A percentile compares a stretch with the other conserved stretches of the same genome.
Conservation (phyloP, 2,329 filamentous ascomycete genomes). For the Xylariales sp. region DNA sequence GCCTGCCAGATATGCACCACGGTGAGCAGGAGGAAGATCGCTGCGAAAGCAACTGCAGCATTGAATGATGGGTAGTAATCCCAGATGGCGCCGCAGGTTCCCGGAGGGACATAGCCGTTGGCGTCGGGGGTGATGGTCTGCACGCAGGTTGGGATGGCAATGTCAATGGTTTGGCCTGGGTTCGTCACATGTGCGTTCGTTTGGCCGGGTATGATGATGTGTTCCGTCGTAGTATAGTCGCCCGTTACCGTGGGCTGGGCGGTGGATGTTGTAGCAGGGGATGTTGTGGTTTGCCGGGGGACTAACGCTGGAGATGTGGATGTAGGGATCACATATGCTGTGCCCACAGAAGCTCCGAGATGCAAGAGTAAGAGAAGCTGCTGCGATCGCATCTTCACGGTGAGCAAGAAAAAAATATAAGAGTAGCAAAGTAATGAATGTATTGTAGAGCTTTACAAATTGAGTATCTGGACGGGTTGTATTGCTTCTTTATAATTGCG, state of each 20-base stretch:
- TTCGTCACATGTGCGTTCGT: constrained; percentile 21
- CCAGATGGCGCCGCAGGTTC: constrained; percentile 23
- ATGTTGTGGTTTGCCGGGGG: not conserved
- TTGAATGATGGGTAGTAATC: constrained; percentile 27
- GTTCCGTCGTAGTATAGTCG: constrained; percentile 23
- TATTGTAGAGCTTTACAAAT: too few species aligned
- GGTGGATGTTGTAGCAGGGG: not conserved
- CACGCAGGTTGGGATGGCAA: constrained; percentile 29
- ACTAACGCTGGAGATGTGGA: too few species aligned
- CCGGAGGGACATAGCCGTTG: constrained; percentile 27
- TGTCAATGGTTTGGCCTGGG: constrained; percentile 25
- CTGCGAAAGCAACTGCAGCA: constrained; percentile 22
- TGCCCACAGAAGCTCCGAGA: too few species aligned
- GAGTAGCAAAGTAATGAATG: too few species aligned
- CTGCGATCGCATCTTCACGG: too few species aligned
- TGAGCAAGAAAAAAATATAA: too few species aligned
- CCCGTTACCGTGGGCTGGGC: constrained; percentile 6
- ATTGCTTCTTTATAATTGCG: too few species aligned
- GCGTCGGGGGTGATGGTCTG: constrained; percentile 27
- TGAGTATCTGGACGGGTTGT: too few species aligned
- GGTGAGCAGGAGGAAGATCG: constrained; percentile 19
- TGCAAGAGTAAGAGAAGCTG: too few species aligned
- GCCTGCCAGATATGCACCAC: constrained; percentile 15
- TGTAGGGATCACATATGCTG: too few species aligned
- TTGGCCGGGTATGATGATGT: constrained; percentile 20